Conservation (phyloP, 352 stramenopile genomes). For the Phytophthora pinifolia region DNA sequence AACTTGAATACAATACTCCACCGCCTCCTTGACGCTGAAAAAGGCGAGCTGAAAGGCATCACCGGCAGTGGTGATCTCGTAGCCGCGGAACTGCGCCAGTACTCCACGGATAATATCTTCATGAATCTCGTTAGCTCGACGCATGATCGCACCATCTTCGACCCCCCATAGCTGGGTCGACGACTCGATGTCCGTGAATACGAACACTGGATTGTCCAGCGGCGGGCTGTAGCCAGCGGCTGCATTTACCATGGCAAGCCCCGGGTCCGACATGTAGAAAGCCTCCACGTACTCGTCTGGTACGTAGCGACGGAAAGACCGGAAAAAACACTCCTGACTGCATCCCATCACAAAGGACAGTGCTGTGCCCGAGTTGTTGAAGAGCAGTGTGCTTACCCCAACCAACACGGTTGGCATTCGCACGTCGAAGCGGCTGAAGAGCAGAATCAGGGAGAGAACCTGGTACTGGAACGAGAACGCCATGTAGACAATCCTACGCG, state of each 20-base stretch:
- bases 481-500: conserved; percentile 48
- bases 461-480: conserved; percentile 52
- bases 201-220: conserved; percentile 50
- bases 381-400: conserved; percentile 42
- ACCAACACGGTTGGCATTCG: conserved; percentile 34
- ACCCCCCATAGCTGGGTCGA: conserved; percentile 52
- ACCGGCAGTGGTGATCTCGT: conserved; percentile 62
- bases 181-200: conserved; percentile 70
- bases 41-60: conserved; percentile 69
- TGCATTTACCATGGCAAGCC: conserved; percentile 30
- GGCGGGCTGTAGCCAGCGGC: conserved; percentile 29
- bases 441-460: conserved; percentile 42
- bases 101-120: conserved; percentile 46
- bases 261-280: conserved; percentile 48
- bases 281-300: conserved; percentile 47
- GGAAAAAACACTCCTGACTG: conserved; percentile 49
- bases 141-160: conserved; percentile 41
- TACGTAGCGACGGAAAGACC: conserved; percentile 37
- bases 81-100: conserved; percentile 43
- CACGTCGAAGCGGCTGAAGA: conserved; percentile 38
- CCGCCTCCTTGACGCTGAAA: conserved; percentile 49
- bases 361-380: conserved; percentile 46
- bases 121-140: conserved; percentile 51
- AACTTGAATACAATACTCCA: conserved; percentile 56
- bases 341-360: conserved; percentile 49